phyloP scores from a whole-genome alignment of 495 filamentous ascomycete genomes.

The Aspergillus sclerotiicarbonarius region DNA sequence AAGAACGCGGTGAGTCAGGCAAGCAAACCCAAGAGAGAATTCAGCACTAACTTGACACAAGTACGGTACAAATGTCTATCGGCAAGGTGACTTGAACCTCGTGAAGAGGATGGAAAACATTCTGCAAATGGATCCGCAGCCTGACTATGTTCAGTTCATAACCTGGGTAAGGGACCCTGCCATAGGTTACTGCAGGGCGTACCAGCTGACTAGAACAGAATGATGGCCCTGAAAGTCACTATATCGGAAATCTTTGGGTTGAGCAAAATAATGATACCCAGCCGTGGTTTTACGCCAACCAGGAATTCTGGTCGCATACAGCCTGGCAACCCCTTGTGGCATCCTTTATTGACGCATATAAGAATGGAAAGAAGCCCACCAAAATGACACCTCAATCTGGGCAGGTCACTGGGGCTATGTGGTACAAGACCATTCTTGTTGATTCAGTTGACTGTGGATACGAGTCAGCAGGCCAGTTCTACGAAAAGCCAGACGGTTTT shows the following conservation, averaged over 20 bases:
- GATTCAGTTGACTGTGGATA: no score
- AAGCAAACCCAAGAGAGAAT: background rate
- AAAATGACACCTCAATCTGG: conserved; percentile 7
- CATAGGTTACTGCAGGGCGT: no score
- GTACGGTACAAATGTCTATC: background rate
- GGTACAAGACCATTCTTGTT: conserved; percentile 8
- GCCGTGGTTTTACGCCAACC: conserved; percentile 22
- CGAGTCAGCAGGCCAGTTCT: no score
- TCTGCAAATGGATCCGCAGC: background rate
- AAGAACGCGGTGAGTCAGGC: background rate
- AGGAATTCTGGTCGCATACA: conserved; percentile 22
- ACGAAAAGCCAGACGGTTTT: no score
- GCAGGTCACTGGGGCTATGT: conserved; percentile 22
- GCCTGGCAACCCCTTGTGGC: conserved; percentile 32
- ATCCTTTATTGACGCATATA: conserved; percentile 36
- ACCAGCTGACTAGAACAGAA: background rate
- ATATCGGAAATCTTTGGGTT: background rate
- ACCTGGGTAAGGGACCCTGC: background rate
- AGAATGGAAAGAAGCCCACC: conserved; percentile 19
- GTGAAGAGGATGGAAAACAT: background rate
- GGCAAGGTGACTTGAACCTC: background rate
- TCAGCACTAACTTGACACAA: background rate
- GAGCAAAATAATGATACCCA: background rate
- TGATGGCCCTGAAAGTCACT: background rate
- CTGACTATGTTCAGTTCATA: background rate